Evolutionary conservation across 768 basidiomycete species (phyloP).

Genomic region (Pisolithus orientalis): DNA sequence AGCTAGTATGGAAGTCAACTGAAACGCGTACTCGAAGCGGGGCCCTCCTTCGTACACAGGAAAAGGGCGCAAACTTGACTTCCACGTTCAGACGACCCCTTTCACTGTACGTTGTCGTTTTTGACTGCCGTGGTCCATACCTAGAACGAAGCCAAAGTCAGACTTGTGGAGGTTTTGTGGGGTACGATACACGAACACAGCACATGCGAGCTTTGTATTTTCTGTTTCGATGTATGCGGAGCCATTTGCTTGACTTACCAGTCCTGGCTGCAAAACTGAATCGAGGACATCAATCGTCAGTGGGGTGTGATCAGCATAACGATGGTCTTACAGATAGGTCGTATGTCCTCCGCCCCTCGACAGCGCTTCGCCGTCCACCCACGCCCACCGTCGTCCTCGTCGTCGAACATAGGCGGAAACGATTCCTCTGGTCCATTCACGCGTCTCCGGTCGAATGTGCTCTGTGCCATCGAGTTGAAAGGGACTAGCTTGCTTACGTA

Average conservation of each 20-base stretch:
- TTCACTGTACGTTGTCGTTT: constrained; percentile 76
- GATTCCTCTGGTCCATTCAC: constrained; percentile 90
- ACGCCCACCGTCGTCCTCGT: constrained; percentile 25
- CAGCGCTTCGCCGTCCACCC: constrained; percentile 35
- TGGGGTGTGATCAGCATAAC: neutral
- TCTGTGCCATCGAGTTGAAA: constrained; percentile 38
- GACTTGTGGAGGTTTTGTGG: neutral
- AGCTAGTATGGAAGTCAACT: neutral
- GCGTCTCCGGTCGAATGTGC: constrained; percentile 75
- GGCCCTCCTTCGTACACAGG: constrained; percentile 67
- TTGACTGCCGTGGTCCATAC: constrained; percentile 82
- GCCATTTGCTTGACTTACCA: constrained; percentile 92
- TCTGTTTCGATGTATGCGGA: constrained; percentile 96
- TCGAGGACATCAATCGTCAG: constrained; percentile 8
- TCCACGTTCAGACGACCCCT: constrained; percentile 88
- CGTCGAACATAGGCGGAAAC: constrained; percentile 52
- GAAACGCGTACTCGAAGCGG: constrained; percentile 71
- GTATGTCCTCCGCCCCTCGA: constrained; percentile 57
- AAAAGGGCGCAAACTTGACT: constrained; percentile 95
- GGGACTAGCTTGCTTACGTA: constrained; percentile 13
- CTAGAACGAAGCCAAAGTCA: constrained; percentile 28
- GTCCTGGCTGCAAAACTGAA: constrained; percentile 80
- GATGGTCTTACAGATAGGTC: constrained; percentile 73
- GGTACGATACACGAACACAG: constrained; percentile 60
- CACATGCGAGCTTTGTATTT: constrained; percentile 89